Base-by-base conservation (phyloP, 2,329 filamentous ascomycete species). In the Trichoderma lentiforme region DNA sequence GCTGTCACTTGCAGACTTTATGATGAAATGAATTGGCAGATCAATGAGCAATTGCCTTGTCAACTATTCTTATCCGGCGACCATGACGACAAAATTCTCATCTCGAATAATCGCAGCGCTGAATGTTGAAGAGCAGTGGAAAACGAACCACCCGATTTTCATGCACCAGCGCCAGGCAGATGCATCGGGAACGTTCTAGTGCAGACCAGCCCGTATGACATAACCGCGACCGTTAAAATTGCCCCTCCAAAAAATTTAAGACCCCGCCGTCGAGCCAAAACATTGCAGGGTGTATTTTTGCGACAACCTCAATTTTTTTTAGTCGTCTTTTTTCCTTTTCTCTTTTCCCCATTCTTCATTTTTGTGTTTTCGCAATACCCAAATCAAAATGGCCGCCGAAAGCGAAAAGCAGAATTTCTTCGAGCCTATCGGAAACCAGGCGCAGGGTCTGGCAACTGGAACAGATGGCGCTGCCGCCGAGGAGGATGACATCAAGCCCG, bases 391-490 rank as follows among this genome's bases (percentile, higher is more conserved):
- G 86, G 78, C 84, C 72, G 76, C 79, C 66, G 77, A 83, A 64
- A 81, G 81, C 74, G 80, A 77, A 70, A 79, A 82, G 76, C 76
- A 73, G 73, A 85, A 90, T 68, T 87, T 90, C 77, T 91, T 91
- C 79, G 85, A 90, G 77, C 83, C 87, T 70, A 89, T 92, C 76
- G 89, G 90, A 72, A 83, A 86, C 76, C 90, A 90, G 82, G 89
- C 86, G 73, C 85, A 87, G 74, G 84, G 86, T 73, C 80, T 90
- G 63, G 83, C 82, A 18, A 78, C 82, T 53, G 77, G 80, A 69
- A 77, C 80, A 64, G 81, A 83, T 73, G 82, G 78, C 69, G 75
- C 80, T 64, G 74, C 76, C 69, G 74, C 74, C 53, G 80, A 78
- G 24, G 79, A 79, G 21, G 86, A 89, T 47, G 87, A 90, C 28